Conservation (phyloP, 2,329 filamentous ascomycete genomes). For the Beauveria medogensis region DNA sequence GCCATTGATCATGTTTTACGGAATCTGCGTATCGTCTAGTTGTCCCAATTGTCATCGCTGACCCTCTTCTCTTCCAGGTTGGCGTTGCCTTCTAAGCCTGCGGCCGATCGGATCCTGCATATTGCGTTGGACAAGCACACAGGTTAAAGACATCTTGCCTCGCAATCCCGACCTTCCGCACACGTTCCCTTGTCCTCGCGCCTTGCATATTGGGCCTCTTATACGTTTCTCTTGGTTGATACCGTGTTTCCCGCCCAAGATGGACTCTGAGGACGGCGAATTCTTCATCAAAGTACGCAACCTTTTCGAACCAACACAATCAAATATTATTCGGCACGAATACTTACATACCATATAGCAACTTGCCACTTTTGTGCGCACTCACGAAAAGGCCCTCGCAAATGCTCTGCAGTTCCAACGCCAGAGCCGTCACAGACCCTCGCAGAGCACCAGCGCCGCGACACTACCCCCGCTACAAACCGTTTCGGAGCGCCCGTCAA, state of each 20-base stretch:
- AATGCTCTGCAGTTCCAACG: conserved; percentile 81
- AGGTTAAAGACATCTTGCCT: neutral
- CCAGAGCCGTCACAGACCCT: conserved; percentile 62
- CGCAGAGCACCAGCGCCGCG: conserved; percentile 55
- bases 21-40: neutral
- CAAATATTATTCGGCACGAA: conserved; percentile 8
- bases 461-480: conserved; percentile 48
- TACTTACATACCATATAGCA: conserved; percentile 53
- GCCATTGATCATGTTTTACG: neutral
- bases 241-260: conserved; percentile 43
- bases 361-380: conserved; percentile 90
- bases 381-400: conserved; percentile 92
- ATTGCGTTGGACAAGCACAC: neutral
- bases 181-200: neutral
- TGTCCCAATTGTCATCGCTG: neutral
- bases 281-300: conserved; percentile 72
- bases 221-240: conserved; percentile 19
- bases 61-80: neutral
- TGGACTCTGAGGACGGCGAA: conserved; percentile 86
- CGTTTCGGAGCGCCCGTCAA: conserved; percentile 53
- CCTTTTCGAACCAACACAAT: neutral
- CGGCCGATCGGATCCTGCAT: conserved; percentile 7
- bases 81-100: conserved; percentile 10
- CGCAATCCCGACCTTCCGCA: neutral
- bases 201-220: neutral